Base-by-base conservation (phyloP, 73 alveolate species). In the Effrenium voratum region DNA sequence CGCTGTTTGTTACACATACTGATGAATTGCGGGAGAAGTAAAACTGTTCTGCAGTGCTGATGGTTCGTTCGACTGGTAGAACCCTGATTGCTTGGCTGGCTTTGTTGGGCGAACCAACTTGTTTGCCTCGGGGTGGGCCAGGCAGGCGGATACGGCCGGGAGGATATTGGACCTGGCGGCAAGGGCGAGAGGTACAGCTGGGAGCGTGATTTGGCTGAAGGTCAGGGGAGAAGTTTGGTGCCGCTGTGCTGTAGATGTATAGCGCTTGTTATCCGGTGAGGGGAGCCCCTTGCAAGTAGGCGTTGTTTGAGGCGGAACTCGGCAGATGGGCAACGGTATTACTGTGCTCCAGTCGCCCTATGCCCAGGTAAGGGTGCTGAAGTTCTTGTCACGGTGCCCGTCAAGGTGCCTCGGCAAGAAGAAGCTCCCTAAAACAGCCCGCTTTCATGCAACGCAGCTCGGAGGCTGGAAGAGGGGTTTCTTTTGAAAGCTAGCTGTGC, bases 331-430 rank as follows among this genome's bases (percentile, higher is more conserved):
- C 68, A 55, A 19, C 32, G 68, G 32, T 19, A 28, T 28, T 19
- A 55, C 15, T 19, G 68, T 55, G 15, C 68, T 19, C 1, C 68
- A 55, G 15, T n/a, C 8, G 22, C 38, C 73, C 63, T 12, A 36
- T 26, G 47, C 82, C 13, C 34, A 72, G 82, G 82, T 45, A 72
- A 40, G 26, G 97, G 97, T 24, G 87, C 97, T 0, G 97, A 90
- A 46, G 87, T 90, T 16, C 57, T 90, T 76, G 97, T 90, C 76
- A 70, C 52, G n/a, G 73, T 46, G 63, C 88, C 88, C 12, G 97
- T 90, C 44, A 44, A 26, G 49, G 70, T 43, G 24, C 76, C 66
- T 47, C 50, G 46, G 75, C 92, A 82, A 49, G 3, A 47, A 49
- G n/a, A 82, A 47, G 90, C 26, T 60, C 45, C 90, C 40, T 34